Base-by-base conservation (phyloP, 495 filamentous ascomycete species). In the Astrocystis sublimbata region DNA sequence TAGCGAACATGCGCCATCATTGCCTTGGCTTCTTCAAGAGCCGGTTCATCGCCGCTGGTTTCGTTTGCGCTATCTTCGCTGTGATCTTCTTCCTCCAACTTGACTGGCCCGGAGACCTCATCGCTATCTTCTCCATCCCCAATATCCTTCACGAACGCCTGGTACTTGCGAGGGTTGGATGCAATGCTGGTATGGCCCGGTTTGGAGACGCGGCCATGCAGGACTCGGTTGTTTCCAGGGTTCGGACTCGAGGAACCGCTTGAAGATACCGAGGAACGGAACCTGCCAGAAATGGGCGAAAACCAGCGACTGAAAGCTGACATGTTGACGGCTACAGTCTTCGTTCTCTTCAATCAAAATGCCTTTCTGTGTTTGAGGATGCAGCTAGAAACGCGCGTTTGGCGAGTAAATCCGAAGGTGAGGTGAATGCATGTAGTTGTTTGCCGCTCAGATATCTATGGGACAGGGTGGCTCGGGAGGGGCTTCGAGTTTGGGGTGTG, bases 151-250 rank as follows among this genome's bases (percentile, higher is more conserved):
- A 10, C 24, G 24, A 41, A 7, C 26, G 4, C 21, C 47, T 40
- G n/a, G 8, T 41, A 6, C 17, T 49, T 47, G 3, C 3, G 10
- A 36, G 31, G 6, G 10, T 45, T 24, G n/a, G 51, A 31, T 7
- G 60, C 28, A 19, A 13, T 8, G 30, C 49, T 43, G 30, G 33
- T 19, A 49, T n/a, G 51, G 26, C 21, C 8, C 12, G 23, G 50
- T 23, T 62, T 55, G 43, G 60, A 43, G 10, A 62, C 42, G 6
- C 60, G 60, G 24, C 60, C 51, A 41, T 41, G 50, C 21, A 62
- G 9, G 31, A 62, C 31, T 36, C 33, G 55, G 9, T 41, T 7
- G 15, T n/a, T 12, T 19, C 19, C 23, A 7, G 10, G 49, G 10
- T 23, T 45, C 15, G 60, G 15, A n/a, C 9, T 56, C n/a, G 60